Base-by-base conservation (phyloP, 2,329 filamentous ascomycete species). In the Alternaria ventricosa region DNA sequence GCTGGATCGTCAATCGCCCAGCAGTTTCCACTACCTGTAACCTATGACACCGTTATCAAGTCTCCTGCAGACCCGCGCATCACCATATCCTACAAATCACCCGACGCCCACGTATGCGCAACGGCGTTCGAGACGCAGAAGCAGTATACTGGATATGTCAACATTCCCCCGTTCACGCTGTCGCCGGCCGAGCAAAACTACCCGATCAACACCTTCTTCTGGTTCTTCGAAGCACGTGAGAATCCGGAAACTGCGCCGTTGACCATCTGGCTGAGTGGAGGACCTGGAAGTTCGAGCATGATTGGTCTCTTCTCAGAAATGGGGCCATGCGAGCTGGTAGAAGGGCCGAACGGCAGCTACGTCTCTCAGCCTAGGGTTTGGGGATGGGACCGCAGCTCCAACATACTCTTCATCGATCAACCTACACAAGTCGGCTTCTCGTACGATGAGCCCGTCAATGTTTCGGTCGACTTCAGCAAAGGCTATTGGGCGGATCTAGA, bases 381-480 rank as follows among this genome's bases (percentile, higher is more conserved):
- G 86, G 87, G 88, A 15, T 92, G 89, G 89, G 89, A 92, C 75
- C 83, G 84, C 61, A 83, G 81, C 49, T 86, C 85, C 30, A 89
- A 89, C 69, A 80, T 89, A 73, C 80, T 89, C 51, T 89, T 86
- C 74, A 85, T 89, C 61, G 83, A 85, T 55, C 78, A 93, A 86
- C 89, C 89, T 23, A 89, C 89, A 65, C 89, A 92, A 78, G 87
- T 92, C 53, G 87, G 88, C 25, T 89, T 91, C 68, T 91, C 89
- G 2, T 89, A 87, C 73, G 92, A 93, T 72, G 84, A 83, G 25
- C 81, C 85, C 8, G 87, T 85, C 9, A 89, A 92, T 43, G 68
- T 62, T 13, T 71, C 77, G 11, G 43, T 71, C n/a, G 67, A 78
- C 46, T 59, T 77, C 18, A 46, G 15, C 4, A 30, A 45, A 18